Percentiles rank a stretch among this genome's conserved stretches.
Evolutionary conservation across 805 yeast species (phyloP).

Genomic region (Kazachstania bromeliacearum): DNA sequence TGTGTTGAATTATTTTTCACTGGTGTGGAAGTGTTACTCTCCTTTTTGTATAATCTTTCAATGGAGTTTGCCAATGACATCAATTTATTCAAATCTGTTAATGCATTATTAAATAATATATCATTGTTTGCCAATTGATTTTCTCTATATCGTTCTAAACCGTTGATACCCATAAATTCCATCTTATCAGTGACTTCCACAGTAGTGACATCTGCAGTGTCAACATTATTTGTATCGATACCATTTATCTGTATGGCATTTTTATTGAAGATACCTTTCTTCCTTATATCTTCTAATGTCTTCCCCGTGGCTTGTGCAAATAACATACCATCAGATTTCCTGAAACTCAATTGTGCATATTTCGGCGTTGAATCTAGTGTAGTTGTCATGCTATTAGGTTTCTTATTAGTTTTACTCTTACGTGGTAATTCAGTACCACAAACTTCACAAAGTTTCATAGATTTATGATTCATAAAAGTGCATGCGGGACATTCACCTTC

Average conservation of each 20-base stretch:
- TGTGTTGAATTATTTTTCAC: constrained; percentile 6
- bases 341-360: constrained; percentile 61
- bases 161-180: constrained; percentile 55
- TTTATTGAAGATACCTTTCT: constrained; percentile 16
- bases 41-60: constrained; percentile 37
- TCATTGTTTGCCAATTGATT: constrained; percentile 49
- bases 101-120: constrained; percentile 51
- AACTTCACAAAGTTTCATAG: constrained; percentile 70
- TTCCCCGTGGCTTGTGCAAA: constrained; percentile 41
- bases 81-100: constrained; percentile 66
- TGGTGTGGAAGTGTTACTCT: not conserved
- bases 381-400: not conserved
- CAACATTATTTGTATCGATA: constrained; percentile 9
- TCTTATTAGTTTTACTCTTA: not conserved
- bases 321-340: constrained; percentile 53
- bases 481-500: constrained; percentile 41
- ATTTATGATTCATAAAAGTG: constrained; percentile 78
- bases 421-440: constrained; percentile 56
- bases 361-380: constrained; percentile 1
- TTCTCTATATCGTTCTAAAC: constrained; percentile 51
- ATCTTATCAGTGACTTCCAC: constrained; percentile 16
- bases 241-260: constrained; percentile 31
- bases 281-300: constrained; percentile 35
- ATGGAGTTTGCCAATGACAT: constrained; percentile 74
- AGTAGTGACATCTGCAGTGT: not conserved